Conservation (phyloP, 768 basidiomycete species). For the Rubroboletus pulcherrimus region DNA sequence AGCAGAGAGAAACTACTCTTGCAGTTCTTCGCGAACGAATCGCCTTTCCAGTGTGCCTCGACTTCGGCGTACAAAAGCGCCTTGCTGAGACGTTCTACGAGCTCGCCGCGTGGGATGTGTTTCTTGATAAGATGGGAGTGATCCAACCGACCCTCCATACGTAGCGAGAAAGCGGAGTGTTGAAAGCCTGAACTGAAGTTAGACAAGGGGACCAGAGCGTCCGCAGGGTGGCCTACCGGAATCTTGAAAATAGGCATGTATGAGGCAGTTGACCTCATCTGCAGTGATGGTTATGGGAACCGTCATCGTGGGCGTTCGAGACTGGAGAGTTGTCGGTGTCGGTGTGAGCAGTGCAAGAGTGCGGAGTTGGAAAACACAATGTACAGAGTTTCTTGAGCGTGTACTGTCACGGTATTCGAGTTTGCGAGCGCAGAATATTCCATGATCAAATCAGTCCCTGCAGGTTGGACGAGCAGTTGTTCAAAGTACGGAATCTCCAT, state of each 20-base stretch:
- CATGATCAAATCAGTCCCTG: not conserved
- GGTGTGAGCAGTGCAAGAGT: not conserved
- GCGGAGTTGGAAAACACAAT: conserved; percentile 29
- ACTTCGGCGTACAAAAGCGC: conserved; percentile 79
- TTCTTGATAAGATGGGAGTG: conserved; percentile 64
- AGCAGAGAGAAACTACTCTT: conserved; percentile 70
- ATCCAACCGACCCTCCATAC: conserved; percentile 69
- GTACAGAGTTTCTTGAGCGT: not conserved
- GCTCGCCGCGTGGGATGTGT: conserved; percentile 77
- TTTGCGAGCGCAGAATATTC: not conserved
- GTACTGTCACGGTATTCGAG: not conserved
- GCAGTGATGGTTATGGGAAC: conserved; percentile 63
- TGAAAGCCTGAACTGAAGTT: conserved; percentile 53
- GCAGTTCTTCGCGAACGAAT: conserved; percentile 60
- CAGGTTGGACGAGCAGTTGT: not conserved
- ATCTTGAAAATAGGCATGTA: conserved; percentile 80
- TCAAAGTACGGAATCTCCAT: not conserved
- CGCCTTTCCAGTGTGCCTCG: conserved; percentile 76
- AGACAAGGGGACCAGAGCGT: conserved; percentile 5
- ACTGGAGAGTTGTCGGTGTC: not conserved
- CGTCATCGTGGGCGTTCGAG: conserved; percentile 25
- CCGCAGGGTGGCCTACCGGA: conserved; percentile 48
- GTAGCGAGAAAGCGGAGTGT: conserved; percentile 79
- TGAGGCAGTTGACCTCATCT: conserved; percentile 82
- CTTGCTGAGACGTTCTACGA: conserved; percentile 76